Percentiles rank a stretch among this genome's conserved stretches.
Evolutionary conservation across 2,329 filamentous ascomycete genomes (phyloP).

Genomic region (Penicillium expansum): DNA sequence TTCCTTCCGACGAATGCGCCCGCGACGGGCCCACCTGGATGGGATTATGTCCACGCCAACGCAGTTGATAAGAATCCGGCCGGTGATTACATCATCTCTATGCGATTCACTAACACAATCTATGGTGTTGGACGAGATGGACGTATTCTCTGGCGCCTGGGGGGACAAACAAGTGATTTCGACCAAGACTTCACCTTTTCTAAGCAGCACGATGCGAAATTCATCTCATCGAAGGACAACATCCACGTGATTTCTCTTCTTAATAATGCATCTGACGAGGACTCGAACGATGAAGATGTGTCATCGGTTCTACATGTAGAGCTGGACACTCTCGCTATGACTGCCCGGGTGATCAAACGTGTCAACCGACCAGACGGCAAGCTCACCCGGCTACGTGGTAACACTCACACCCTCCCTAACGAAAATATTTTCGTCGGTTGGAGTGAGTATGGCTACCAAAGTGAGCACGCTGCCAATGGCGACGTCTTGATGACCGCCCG

Average conservation of each 20-base stretch:
- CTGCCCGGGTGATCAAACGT: slow-evolving; percentile 27
- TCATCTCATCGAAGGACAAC: slow-evolving; percentile 28
- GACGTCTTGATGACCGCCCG: slow-evolving; percentile 36
- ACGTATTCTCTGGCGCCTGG: slow-evolving; percentile 40
- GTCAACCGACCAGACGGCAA: slow-evolving; percentile 36
- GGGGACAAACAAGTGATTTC: slow-evolving; percentile 36
- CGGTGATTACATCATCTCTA: slow-evolving; percentile 42
- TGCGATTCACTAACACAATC: slow-evolving; percentile 39
- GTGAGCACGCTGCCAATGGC: slow-evolving; percentile 35
- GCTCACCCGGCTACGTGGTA: slow-evolving; percentile 38
- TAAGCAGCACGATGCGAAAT: slow-evolving; percentile 39
- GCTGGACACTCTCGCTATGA: slow-evolving; percentile 32
- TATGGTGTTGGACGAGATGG: slow-evolving; percentile 40
- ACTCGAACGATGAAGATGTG: slow-evolving; percentile 24
- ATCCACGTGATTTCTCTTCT: slow-evolving; percentile 33
- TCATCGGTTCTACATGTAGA: slow-evolving; percentile 33
- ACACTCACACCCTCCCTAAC: slow-evolving; percentile 34
- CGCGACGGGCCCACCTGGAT: slow-evolving; percentile 13
- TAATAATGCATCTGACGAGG: slow-evolving; percentile 36
- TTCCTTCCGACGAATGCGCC: too few relatives aligned
- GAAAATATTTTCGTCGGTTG: slow-evolving; percentile 40
- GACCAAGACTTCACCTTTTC: slow-evolving; percentile 35
- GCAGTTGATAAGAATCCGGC: slow-evolving; percentile 40
- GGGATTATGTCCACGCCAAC: slow-evolving; percentile 42
- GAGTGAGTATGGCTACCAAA: slow-evolving; percentile 38